A percentile compares a stretch with the other conserved stretches of the same genome.
Conservation (phyloP, 2,329 filamentous ascomycete genomes). For the Metarhizium robertsii region DNA sequence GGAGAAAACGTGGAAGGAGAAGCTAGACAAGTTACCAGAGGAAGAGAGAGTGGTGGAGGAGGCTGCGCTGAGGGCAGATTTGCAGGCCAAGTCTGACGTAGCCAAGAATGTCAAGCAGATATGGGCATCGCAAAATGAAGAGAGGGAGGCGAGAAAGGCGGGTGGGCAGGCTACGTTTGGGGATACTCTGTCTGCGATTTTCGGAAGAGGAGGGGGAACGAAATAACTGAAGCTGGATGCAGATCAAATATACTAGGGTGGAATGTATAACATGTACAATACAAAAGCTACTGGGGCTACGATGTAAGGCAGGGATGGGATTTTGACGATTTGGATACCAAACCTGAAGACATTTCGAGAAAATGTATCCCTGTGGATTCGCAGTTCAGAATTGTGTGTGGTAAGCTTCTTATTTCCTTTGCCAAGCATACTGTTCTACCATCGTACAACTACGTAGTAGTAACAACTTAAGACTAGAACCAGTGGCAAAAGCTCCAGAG, state of each 20-base stretch:
- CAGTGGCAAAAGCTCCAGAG: no score
- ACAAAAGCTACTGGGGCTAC: no score
- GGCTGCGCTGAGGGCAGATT: conserved; percentile 53
- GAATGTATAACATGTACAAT: not conserved
- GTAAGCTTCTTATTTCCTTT: no score
- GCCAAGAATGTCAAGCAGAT: conserved; percentile 44
- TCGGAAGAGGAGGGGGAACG: conserved; percentile 13
- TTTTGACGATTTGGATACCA: no score
- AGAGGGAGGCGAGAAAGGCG: conserved; percentile 36
- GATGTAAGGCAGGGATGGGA: no score
- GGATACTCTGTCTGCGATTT: conserved; percentile 20
- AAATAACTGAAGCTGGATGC: not conserved
- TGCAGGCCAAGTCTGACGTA: conserved; percentile 50
- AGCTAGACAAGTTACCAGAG: conserved; percentile 47
- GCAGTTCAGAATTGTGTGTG: no score
- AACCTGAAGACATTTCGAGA: no score
- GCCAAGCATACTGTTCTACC: no score
- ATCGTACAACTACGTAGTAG: no score
- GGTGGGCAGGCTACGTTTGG: conserved; percentile 21
- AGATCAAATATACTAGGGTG: not conserved
- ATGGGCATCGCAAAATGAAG: conserved; percentile 46
- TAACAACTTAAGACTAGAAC: no score
- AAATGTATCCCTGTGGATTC: no score
- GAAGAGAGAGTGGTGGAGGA: conserved; percentile 54
- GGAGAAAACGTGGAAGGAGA: conserved; percentile 41